A percentile compares a stretch with the other conserved stretches of the same genome.
Conservation (phyloP, 306 rosid species). For the Vicia sativa region DNA sequence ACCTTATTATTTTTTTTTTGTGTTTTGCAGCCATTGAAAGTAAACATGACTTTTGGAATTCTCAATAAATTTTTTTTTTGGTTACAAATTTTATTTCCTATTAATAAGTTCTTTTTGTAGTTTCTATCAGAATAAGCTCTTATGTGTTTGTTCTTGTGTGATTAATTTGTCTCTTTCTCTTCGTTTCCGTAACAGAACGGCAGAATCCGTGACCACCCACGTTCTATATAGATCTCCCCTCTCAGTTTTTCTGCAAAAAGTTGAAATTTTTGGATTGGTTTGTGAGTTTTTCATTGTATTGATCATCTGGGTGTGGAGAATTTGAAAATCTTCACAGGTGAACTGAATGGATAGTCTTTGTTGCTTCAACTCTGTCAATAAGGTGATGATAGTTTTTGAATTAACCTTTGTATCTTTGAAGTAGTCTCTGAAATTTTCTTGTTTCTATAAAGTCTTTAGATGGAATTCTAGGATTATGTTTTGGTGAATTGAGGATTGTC, state of each 20-base stretch:
- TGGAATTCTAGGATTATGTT: slow-evolving; percentile 19
- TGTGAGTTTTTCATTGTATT: slow-evolving; percentile 38
- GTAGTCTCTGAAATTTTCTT: not conserved
- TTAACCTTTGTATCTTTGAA: not conserved
- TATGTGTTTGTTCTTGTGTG: slow-evolving; percentile 17
- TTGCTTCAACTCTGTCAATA: slow-evolving; percentile 71
- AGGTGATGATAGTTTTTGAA: slow-evolving; percentile 52
- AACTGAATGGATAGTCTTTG: slow-evolving; percentile 74
- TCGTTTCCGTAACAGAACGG: slow-evolving; percentile 21
- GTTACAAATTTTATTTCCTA: slow-evolving; percentile 27
- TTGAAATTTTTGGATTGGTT: slow-evolving; percentile 51
- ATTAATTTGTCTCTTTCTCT: slow-evolving; percentile 36
- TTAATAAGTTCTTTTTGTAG: slow-evolving; percentile 18
- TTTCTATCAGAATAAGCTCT: slow-evolving; percentile 6
- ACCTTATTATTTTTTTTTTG: slow-evolving; percentile 34
- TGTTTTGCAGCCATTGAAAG: slow-evolving; percentile 46
- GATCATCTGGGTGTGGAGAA: slow-evolving; percentile 35
- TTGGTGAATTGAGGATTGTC: slow-evolving; percentile 3
- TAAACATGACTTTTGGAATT: slow-evolving; percentile 45
- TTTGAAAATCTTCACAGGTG: not conserved
- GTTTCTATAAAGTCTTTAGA: not conserved
- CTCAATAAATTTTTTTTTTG: not conserved
- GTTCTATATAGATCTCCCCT: slow-evolving; percentile 39
- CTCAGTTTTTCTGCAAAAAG: slow-evolving; percentile 38
- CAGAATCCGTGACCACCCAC: slow-evolving; percentile 42